Evolutionary conservation across 192 early-diverging fungal genomes (phyloP), one percentile per base, ranked within the genome.

Genomic region (Dissophora ornata): DNA sequence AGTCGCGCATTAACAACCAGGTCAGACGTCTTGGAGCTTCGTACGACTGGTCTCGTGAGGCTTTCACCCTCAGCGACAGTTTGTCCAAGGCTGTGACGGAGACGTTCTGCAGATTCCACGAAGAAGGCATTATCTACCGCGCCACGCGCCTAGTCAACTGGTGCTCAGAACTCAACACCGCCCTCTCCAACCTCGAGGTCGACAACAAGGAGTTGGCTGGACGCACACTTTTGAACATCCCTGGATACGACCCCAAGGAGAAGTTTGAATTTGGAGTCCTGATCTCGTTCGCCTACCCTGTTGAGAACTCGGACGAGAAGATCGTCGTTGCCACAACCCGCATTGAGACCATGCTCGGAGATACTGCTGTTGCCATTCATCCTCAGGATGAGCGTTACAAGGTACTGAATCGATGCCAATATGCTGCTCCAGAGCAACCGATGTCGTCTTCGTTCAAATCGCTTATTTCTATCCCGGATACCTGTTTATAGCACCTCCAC

Each of bases 301-400:
- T 99, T 26, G 96, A 97, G 75, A 84, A 84, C 67, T 88, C 90
- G 21, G 88, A 88, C 53, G 98, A 98, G 75, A 87, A 90, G 67
- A 90, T 99, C 59, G 80, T 95, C 69, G 95, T 99, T 47, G 98
- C 98, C 10, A 99, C 98, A 12, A 99, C 98, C 11, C 96, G 98
- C 93, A 86, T 97, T 57, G 98, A 99, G 84, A 99, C 98, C 51
- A 99, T 99, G 98, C 86, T 99, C 24, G 98, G 97, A 60, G 98
- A 99, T 84, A 93, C 96, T 8, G 98, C 95, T 16, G 88, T 99
- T 81, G 96, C 95, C 47, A 91, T 99, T 33, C 93, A 99, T 69
- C 96, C 98, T 25, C 71, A 90, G 22, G 98, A 99, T 79, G 80
- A 85, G 59, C 91, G 98, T 50, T 99, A 98, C 86, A 95, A 85